These are phyloP conservation scores for Haplosporangium sp. DNA, from an alignment of 371 early-diverging fungal species.

Conservation along the genomic window DNA sequence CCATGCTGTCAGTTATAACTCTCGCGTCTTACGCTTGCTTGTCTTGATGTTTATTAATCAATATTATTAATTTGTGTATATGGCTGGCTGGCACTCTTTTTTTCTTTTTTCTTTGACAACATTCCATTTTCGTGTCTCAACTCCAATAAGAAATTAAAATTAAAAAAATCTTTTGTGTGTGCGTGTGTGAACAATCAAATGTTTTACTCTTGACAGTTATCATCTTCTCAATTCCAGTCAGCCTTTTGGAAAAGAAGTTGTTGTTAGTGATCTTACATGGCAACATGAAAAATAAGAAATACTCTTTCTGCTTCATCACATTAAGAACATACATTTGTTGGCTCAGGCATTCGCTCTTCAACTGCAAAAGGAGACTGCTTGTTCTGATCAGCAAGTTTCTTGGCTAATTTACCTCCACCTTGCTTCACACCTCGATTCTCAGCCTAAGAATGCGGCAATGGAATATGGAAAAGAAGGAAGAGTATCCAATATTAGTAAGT, in stretches of 20 bases:
- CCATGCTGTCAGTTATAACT: no score
- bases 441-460: slow-evolving; percentile 11
- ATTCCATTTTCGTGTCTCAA: background rate
- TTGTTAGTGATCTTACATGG: background rate
- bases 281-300: no score
- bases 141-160: background rate
- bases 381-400: slow-evolving; percentile 36
- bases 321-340: slow-evolving; percentile 21
- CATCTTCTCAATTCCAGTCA: slow-evolving; percentile 3
- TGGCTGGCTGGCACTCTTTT: background rate
- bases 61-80: no score
- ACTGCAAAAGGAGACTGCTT: slow-evolving; percentile 30
- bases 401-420: slow-evolving; percentile 47
- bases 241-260: slow-evolving; percentile 9
- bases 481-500: background rate
- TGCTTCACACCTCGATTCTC: slow-evolving; percentile 41
- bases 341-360: slow-evolving; percentile 36
- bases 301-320: background rate
- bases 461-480: background rate
- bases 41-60: no score
- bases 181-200: background rate
- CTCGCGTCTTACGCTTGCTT: no score
- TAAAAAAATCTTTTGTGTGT: background rate
- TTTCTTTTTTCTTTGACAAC: no score
- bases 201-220: background rate